These are phyloP conservation scores for Asparagopsis taxiformis DNA, from an alignment of 31 red algal genomes.

Conservation along the genomic window DNA sequence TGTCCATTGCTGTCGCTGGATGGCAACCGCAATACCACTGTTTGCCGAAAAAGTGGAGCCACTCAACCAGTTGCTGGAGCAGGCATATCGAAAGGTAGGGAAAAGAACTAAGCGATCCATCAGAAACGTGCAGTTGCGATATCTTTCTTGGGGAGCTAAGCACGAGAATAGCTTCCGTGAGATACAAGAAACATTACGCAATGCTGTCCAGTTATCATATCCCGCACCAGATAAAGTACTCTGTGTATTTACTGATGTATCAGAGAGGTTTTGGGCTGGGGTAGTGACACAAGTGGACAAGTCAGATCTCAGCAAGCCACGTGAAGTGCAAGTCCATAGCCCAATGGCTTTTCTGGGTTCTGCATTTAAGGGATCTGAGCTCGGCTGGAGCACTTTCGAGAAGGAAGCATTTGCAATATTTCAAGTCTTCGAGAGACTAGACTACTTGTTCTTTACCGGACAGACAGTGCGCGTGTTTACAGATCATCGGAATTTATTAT, in stretches of 20 bases:
- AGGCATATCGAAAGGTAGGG: too few species aligned
- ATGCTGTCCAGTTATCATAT: constrained; percentile 19
- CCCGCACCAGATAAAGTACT: not conserved
- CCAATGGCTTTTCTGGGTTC: constrained; percentile 15
- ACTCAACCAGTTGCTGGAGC: too few species aligned
- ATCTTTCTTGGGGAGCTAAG: constrained; percentile 15
- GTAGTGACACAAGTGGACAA: constrained; percentile 19
- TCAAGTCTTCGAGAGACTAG: constrained; percentile 1
- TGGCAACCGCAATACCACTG: too few species aligned
- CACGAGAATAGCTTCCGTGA: constrained; percentile 4
- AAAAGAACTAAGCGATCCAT: too few species aligned
- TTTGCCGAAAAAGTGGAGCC: too few species aligned
- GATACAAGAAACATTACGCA: constrained; percentile 12
- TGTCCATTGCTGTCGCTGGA: too few species aligned
- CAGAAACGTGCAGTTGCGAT: too few species aligned
- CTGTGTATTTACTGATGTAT: constrained; percentile 42
- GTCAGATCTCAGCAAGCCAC: not conserved
- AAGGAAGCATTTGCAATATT: constrained; percentile 15
- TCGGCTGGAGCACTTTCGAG: constrained; percentile 10
- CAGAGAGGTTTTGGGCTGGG: constrained; percentile 20
- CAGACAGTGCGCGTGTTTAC: not conserved
- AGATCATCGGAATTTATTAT: constrained; percentile 1
- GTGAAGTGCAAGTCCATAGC: constrained; percentile 15
- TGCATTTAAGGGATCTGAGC: constrained; percentile 11
- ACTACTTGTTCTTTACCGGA: not conserved